Percentiles rank a stretch among this genome's conserved stretches.
These are phyloP conservation scores for Populus nigra DNA, from an alignment of 345 rosid genomes.

Conservation along the genomic window DNA sequence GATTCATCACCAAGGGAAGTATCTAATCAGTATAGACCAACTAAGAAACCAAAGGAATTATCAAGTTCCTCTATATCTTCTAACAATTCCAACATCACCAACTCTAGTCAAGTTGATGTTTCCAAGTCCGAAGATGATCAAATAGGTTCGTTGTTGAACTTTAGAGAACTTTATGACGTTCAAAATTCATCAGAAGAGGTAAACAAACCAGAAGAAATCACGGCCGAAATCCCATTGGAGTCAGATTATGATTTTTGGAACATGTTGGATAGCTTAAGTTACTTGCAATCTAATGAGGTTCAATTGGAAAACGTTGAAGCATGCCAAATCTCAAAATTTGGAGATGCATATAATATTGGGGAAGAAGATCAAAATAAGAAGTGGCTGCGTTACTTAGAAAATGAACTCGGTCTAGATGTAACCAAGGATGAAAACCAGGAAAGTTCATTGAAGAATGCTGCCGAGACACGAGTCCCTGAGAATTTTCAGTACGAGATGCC, in stretches of 20 bases:
- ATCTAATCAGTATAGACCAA: neutral
- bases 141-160: slow-evolving; percentile 9
- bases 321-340: slow-evolving; percentile 22
- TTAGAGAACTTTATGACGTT: neutral
- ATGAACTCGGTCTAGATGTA: slow-evolving; percentile 54
- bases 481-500: slow-evolving; percentile 1
- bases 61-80: slow-evolving; percentile 41
- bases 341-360: slow-evolving; percentile 1
- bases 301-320: slow-evolving; percentile 20
- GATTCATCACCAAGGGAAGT: neutral
- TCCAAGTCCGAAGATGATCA: slow-evolving; percentile 14
- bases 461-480: neutral
- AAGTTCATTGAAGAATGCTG: neutral
- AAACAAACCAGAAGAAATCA: slow-evolving; percentile 45
- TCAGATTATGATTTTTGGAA: slow-evolving; percentile 68
- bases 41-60: slow-evolving; percentile 30
- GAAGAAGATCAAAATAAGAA: slow-evolving; percentile 37
- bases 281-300: slow-evolving; percentile 18
- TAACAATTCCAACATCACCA: slow-evolving; percentile 29
- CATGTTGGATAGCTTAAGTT: slow-evolving; percentile 50
- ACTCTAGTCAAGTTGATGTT: slow-evolving; percentile 18
- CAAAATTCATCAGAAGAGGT: slow-evolving; percentile 47
- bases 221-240: slow-evolving; percentile 47
- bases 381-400: slow-evolving; percentile 64
- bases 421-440: slow-evolving; percentile 17